Conservation (phyloP, 768 basidiomycete genomes). For the Lactarius psammicola region DNA sequence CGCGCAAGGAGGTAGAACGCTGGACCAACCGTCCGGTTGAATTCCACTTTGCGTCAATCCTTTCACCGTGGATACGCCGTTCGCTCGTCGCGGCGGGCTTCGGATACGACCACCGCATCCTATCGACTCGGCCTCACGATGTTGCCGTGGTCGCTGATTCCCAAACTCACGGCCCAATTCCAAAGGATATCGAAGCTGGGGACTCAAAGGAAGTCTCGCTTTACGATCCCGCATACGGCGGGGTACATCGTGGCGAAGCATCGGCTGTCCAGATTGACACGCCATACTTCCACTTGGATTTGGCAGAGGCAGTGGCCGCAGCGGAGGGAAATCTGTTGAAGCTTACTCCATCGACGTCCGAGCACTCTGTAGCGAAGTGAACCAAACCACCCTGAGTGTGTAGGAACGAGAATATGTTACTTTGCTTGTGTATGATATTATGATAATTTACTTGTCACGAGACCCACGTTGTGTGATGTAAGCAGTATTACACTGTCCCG, state of each 20-base stretch:
- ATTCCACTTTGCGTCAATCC: slow-evolving; percentile 93
- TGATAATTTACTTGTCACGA: neutral
- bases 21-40: slow-evolving; percentile 79
- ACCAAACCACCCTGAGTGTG: neutral
- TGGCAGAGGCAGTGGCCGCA: slow-evolving; percentile 34
- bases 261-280: slow-evolving; percentile 52
- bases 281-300: slow-evolving; percentile 83
- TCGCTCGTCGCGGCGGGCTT: slow-evolving; percentile 89
- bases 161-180: slow-evolving; percentile 38
- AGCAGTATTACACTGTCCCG: neutral
- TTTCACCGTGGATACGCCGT: slow-evolving; percentile 92
- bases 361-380: neutral
- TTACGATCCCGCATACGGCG: slow-evolving; percentile 22
- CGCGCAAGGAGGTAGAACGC: slow-evolving; percentile 81
- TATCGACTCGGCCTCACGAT: slow-evolving; percentile 47
- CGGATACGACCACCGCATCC: slow-evolving; percentile 58
- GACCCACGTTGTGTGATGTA: neutral
- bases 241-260: slow-evolving; percentile 18
- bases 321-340: slow-evolving; percentile 31
- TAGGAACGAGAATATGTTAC: neutral
- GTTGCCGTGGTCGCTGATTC: slow-evolving; percentile 66
- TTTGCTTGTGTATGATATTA: neutral
- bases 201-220: neutral
- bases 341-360: neutral
- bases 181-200: slow-evolving; percentile 26